Evolutionary conservation across 2,329 filamentous ascomycete genomes (phyloP).

Genomic region (Falciphora oryzae): DNA sequence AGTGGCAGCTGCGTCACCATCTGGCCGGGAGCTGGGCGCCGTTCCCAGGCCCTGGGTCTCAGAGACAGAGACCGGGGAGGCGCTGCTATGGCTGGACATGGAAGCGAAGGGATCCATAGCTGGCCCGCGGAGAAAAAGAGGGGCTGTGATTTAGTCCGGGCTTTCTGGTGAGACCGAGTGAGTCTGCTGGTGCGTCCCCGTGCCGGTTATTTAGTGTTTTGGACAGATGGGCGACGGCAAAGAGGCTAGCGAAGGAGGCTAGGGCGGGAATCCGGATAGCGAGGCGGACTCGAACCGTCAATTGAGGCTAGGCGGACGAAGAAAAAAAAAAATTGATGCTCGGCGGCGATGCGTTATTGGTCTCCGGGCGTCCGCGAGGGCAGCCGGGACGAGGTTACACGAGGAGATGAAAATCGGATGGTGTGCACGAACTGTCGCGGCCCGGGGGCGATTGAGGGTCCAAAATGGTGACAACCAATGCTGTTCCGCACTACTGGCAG

Average conservation of each 20-base stretch:
- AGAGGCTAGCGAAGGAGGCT: background rate
- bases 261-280: background rate
- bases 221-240: background rate
- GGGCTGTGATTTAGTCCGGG: background rate
- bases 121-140: background rate
- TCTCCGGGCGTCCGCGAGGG: background rate
- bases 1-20: background rate
- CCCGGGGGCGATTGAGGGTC: too few relatives aligned
- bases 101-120: conserved; percentile 8
- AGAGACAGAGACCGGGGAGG: conserved; percentile 2
- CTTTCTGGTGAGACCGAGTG: background rate
- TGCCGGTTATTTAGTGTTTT: background rate
- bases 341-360: background rate
- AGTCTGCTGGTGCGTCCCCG: background rate
- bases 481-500: too few relatives aligned
- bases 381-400: background rate
- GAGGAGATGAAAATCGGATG: background rate
- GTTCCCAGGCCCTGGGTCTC: background rate
- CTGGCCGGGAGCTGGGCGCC: conserved; percentile 2
- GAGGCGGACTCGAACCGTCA: background rate
- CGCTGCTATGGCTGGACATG: conserved; percentile 5
- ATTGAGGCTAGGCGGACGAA: background rate
- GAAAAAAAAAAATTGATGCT: background rate
- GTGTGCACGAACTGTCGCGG: background rate
- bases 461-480: too few relatives aligned